Evolutionary conservation across 208 protist species (phyloP).

Genomic region (Angomonas ambiguus): DNA sequence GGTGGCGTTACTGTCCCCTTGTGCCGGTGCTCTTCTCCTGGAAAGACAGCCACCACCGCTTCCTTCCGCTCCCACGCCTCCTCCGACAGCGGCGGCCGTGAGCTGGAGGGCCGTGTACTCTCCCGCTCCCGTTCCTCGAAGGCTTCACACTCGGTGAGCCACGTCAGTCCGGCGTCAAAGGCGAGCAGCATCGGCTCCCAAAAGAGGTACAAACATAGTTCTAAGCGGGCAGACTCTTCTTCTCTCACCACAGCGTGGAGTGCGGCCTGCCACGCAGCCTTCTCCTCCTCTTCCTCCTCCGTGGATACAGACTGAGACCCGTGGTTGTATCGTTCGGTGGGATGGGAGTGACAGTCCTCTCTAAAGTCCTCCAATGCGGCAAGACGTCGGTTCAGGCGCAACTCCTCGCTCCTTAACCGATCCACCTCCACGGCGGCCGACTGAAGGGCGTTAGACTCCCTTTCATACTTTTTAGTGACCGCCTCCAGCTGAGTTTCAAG

Average conservation of each 20-base stretch:
- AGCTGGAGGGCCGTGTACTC: constrained; percentile 8
- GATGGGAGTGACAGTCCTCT: constrained; percentile 8
- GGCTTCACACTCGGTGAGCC: constrained; percentile 47
- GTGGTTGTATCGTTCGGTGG: too few species aligned
- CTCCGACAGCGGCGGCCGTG: not conserved
- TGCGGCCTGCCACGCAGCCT: constrained; percentile 25
- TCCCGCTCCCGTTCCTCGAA: constrained; percentile 12
- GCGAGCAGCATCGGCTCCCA: constrained; percentile 82
- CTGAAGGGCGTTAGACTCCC: constrained; percentile 17
- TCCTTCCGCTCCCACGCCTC: constrained; percentile 8
- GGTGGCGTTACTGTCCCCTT: constrained; percentile 17
- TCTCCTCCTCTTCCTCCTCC: constrained; percentile 39
- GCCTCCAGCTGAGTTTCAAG: constrained; percentile 18
- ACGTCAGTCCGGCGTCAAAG: constrained; percentile 83
- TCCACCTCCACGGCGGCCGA: constrained; percentile 46
- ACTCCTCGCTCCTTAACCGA: constrained; percentile 62
- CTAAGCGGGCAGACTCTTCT: constrained; percentile 50
- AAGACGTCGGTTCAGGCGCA: constrained; percentile 30
- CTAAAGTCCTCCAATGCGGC: constrained; percentile 26
- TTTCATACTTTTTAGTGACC: constrained; percentile 23
- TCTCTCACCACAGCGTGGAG: constrained; percentile 28
- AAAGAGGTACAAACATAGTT: constrained; percentile 58
- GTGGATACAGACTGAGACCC: too few species aligned
- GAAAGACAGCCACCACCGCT: constrained; percentile 6
- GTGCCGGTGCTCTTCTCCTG: not conserved